Base-by-base conservation (phyloP, 305 asterid genomes). In the Rubia balearica region DNA sequence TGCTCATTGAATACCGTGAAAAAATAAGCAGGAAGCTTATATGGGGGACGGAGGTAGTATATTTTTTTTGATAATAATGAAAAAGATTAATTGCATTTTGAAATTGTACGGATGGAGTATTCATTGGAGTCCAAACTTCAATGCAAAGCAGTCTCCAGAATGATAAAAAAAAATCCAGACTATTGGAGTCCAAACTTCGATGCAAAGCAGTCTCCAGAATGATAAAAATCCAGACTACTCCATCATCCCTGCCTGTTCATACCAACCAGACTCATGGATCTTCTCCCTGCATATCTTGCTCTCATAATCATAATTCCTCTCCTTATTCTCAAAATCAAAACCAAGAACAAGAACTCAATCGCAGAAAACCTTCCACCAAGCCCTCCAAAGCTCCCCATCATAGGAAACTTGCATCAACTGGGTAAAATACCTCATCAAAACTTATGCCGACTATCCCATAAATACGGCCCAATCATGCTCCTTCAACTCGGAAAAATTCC, bases 381-480 rank as follows among this genome's bases (percentile, higher is more conserved):
- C 41, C 65, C 65, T 61, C 43, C 65, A 30, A 61, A 30, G 42
- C 65, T 61, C 19, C 65, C 65, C 8, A 61, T 61, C 65, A 27
- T 61, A 11, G 43, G 65, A 61, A 61, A 61, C 43, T 30, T 61
- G 65, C 65, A 24, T 61, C 65, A 61, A 13, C 65, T 61, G 11
- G 65, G 65, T 8, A 30, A 61, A 61, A 27, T 30, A 30, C 65
- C 65, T 12, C 65, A 61, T 43, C 65, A 24, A 16, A 61, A 30
- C 5, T 61, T 61, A 27, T 61, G 19, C 42, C 41, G 27, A 61
- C 65, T 61, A 8, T 27, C 65, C 13, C 17, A 61, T 2, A 61
- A 61, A 14, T 61, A 61, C n/a, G 65, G 65, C 17, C 43, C 65
- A 12, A 30, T 61, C 21, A 61, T 61, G 41, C 65, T 27, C n/a